Base-by-base conservation (phyloP, 345 rosid genomes). In the Heritiera littoralis region DNA sequence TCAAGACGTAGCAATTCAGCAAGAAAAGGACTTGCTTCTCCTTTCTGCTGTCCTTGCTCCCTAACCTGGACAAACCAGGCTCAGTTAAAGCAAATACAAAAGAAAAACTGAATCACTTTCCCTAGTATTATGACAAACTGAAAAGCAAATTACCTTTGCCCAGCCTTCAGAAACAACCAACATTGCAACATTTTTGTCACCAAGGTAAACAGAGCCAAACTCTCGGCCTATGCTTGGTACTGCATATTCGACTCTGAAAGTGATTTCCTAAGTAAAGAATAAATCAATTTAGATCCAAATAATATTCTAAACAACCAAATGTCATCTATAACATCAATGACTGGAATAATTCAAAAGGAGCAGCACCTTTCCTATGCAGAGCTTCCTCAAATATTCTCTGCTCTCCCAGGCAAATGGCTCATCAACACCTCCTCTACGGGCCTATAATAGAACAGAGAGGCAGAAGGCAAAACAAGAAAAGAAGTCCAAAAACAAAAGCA, bases 321-420 rank as follows among this genome's bases (percentile, higher is more conserved):
- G 69, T 58, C 46, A 18, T 48, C 69, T 41, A 70, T 32, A 51
- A 20, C 64, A 46, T 74, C 3, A 74, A 77, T 13, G 77, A 67
- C 48, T 18, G 15, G 28, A 80, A 59, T 7, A 69, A 20, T 41
- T 77, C 15, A 75, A 52, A 72, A 48, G 46, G 58, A 17, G 51
- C 54, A 72, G 72, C 69, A 97, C 99, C 99, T 97, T 89, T 72
- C 99, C 99, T 11, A 97, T 89, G 89, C 98, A 94, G 77, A 93
- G 93, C 90, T 93, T 93, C 86, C 99, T 92, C 80, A 96, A 83
- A 86, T 75, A 92, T 79, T 96, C 98, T 77, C 94, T 90, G 87
- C 98, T 94, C 70, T 89, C 92, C 99, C 99, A 96, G 59, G 99
- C 99, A 84, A 94, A 96, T 17, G 94, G 86, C 88, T 97, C 99